Base-by-base conservation (phyloP, 345 rosid species). In the Camelina hispida region DNA sequence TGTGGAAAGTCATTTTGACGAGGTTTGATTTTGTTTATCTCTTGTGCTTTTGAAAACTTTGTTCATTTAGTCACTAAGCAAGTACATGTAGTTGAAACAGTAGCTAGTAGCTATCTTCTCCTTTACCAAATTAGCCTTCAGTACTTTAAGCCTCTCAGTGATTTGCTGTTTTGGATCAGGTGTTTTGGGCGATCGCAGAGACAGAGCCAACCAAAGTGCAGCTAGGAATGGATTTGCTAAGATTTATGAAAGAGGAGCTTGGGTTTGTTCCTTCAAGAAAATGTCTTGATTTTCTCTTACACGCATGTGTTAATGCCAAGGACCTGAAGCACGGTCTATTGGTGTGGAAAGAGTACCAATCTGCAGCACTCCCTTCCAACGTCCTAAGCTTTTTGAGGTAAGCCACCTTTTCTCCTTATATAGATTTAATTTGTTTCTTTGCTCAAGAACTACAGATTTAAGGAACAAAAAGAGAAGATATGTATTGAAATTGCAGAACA, bases 281-380 rank as follows among this genome's bases (percentile, higher is more conserved):
- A 73, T 70, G 90, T 74, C 87, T 92, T 0, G 99, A 95, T 74
- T 89, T 89, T 85, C 93, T 95, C 61, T 87, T 94, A 15, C 68
- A 75, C 62, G 86, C 91, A 40, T 95, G 97, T 66, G 81, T 72
- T 17, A 84, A 74, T 42, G 90, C 93, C 32, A 87, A 81, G 67
- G 91, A 90, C 78, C 67, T 83, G 61, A 11, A 62, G 6, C 82
- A 47, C 20, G 73, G 89, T 48, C 81, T 44, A 65, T 11, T 83
- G 18, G 85, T 95, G 35, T 95, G 97, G 97, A 83, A 81, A 66
- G 92, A 90, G 80, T 92, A 90, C 66, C 66, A 85, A 62, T 76
- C 72, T 28, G 86, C 88, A 0, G 83, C 78, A 57, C 81, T 88
- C 51, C 91, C 90, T 30, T 81, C 81, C 82, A 92, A 95, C 65